These are phyloP conservation scores for Apium graveolens DNA, from an alignment of 129 eudicot species.

Conservation along the genomic window DNA sequence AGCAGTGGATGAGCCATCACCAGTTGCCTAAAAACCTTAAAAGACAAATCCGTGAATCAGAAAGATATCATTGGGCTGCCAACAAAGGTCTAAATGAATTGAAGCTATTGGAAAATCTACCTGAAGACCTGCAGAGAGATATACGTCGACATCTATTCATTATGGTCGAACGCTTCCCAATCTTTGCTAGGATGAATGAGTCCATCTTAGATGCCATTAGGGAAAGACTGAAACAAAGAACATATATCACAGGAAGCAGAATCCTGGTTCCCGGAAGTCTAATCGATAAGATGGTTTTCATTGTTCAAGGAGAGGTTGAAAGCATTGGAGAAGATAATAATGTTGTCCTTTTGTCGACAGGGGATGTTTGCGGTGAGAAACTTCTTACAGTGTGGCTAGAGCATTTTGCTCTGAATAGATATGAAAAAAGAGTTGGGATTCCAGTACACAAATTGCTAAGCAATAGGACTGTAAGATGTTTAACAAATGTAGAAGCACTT, in stretches of 20 bases:
- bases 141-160: constrained; percentile 61
- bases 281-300: constrained; percentile 60
- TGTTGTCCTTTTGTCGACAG: constrained; percentile 33
- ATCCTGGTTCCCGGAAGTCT: constrained; percentile 37
- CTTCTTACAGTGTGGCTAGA: constrained; percentile 78
- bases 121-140: constrained; percentile 79
- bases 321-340: constrained; percentile 50
- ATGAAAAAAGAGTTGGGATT: constrained; percentile 26
- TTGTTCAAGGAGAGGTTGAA: constrained; percentile 65
- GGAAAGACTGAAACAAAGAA: constrained; percentile 52
- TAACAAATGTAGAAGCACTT: too few species aligned
- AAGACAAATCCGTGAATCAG: constrained; percentile 60
- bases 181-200: constrained; percentile 48
- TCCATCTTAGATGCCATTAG: constrained; percentile 62
- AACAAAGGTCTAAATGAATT: constrained; percentile 69
- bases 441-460: too few species aligned
- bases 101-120: constrained; percentile 56
- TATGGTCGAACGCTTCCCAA: constrained; percentile 43
- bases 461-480: too few species aligned
- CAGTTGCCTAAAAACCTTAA: constrained; percentile 55
- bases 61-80: constrained; percentile 67
- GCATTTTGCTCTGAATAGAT: constrained; percentile 44
- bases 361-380: constrained; percentile 81
- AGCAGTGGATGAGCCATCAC: constrained; percentile 92
- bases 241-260: constrained; percentile 57